phyloP scores from a whole-genome alignment of 1,284 basidiomycete species.

The Leccinum cinnamomeum region DNA sequence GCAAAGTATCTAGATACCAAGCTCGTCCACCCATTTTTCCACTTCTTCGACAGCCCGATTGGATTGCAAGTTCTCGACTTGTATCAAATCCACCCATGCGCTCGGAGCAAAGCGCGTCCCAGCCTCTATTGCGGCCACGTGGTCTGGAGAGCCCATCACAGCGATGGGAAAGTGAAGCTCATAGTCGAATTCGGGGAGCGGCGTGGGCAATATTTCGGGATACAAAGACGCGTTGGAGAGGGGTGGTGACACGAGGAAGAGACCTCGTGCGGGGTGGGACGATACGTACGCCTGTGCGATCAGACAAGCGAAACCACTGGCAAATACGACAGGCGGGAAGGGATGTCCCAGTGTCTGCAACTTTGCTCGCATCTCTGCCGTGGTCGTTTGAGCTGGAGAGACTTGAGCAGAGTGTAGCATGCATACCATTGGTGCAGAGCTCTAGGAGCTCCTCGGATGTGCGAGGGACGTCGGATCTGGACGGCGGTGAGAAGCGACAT shows the following conservation, averaged over 20 bases:
- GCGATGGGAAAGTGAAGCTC: conserved; percentile 66
- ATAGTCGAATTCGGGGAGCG: conserved; percentile 53
- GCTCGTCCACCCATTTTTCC: conserved; percentile 46
- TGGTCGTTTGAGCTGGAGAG: background rate
- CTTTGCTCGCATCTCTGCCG: conserved; percentile 42
- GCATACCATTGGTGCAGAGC: conserved; percentile 42
- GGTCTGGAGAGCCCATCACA: conserved; percentile 42
- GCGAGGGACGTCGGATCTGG: conserved; percentile 16
- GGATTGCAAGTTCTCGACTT: conserved; percentile 36
- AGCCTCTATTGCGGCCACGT: conserved; percentile 36
- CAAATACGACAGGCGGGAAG: conserved; percentile 65
- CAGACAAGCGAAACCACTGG: conserved; percentile 44
- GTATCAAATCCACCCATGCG: conserved; percentile 38
- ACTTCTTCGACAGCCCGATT: conserved; percentile 35
- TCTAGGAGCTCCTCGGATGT: conserved; percentile 39
- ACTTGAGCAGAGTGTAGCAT: background rate
- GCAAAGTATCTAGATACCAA: conserved; percentile 39
- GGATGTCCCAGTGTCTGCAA: conserved; percentile 50
- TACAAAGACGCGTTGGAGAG: conserved; percentile 40
- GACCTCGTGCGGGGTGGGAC: conserved; percentile 58
- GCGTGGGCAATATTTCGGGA: conserved; percentile 39
- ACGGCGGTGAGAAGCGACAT: conserved; percentile 46
- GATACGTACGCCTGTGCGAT: conserved; percentile 68
- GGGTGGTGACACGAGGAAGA: conserved; percentile 62
- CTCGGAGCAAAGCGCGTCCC: conserved; percentile 41